Base-by-base conservation (phyloP, 257 asterid species). In the Oldenlandia corymbosa region DNA sequence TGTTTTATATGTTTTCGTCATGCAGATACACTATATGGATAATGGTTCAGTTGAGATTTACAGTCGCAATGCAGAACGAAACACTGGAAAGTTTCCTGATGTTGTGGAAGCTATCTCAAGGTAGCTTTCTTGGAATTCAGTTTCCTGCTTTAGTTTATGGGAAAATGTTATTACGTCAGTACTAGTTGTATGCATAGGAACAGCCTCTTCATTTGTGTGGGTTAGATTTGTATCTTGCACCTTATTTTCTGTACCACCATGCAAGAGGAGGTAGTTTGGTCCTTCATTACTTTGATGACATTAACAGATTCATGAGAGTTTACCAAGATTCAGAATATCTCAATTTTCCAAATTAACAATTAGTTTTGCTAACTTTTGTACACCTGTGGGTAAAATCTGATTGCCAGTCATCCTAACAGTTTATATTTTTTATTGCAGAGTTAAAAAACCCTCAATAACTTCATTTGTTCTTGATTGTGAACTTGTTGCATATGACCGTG, bases 381-480 rank as follows among this genome's bases (percentile, higher is more conserved):
- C 37, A 41, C 28, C 41, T 53, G 5, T 46, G 60, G 16, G 23
- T 62, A 27, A 62, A 60, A 43, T 10, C 46, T 37, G 23, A 53
- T 28, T 37, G 23, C 26, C 57, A 49, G 13, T 47, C 14, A 32
- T 64, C 41, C 68, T 67, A 17, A 54, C 14, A 14, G 26, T 31
- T 16, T 57, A 7, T 7, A 3, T 46, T 47, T 66, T 67, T 53
- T 58, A 31, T n/a, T 78, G 84, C 92, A 93, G 99, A 75, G 76
- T 90, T 20, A 87, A 84, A 73, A 74, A 67, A 60, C 80, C 97
- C 27, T 75, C 92, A 56, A 87, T 80, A 34, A 74, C 78, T 53
- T 93, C 97, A 66, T 91, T 91, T 75, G 96, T 91, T 78, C 96
- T 93, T 48, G 97, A 93, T 68, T 93, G 99, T 39, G 99, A 93